phyloP scores from a whole-genome alignment of 129 eudicot genomes.

The Helianthus annuus region DNA sequence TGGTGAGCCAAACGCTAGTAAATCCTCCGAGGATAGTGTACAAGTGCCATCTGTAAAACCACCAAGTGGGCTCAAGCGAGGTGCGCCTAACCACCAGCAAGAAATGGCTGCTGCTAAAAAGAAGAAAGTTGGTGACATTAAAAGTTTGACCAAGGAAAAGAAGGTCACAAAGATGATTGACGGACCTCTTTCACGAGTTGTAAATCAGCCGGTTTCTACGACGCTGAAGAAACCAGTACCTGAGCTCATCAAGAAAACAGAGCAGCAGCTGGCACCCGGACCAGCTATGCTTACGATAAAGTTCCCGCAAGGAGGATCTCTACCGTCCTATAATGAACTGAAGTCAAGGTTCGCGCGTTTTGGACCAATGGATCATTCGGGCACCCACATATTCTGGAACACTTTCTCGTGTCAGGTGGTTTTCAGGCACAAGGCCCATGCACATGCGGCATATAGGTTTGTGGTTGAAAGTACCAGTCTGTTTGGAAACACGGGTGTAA shows the following conservation, averaged over 20 bases:
- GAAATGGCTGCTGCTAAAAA: slow-evolving; percentile 59
- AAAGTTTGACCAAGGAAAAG: slow-evolving; percentile 46
- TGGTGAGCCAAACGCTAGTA: background rate
- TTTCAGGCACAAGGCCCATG: slow-evolving; percentile 49
- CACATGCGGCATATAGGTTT: slow-evolving; percentile 57
- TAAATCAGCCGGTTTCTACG: slow-evolving; percentile 35
- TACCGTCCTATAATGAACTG: slow-evolving; percentile 68
- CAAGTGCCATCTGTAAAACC: background rate
- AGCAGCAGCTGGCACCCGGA: slow-evolving; percentile 31
- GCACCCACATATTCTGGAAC: slow-evolving; percentile 68
- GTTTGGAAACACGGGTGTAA: slow-evolving; percentile 62
- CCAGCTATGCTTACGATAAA: slow-evolving; percentile 79
- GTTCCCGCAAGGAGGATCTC: slow-evolving; percentile 59
- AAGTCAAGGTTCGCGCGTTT: slow-evolving; percentile 83
- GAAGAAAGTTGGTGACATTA: slow-evolving; percentile 56
- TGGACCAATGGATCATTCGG: slow-evolving; percentile 62
- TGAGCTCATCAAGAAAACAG: slow-evolving; percentile 40
- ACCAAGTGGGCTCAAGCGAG: background rate
- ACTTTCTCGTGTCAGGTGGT: slow-evolving; percentile 66
- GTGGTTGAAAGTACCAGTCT: slow-evolving; percentile 43
- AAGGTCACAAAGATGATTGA: slow-evolving; percentile 35
- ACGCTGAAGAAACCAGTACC: slow-evolving; percentile 28
- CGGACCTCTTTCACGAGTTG: slow-evolving; percentile 31
- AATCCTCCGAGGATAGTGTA: background rate
- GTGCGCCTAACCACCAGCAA: slow-evolving; percentile 44